phyloP scores from a whole-genome alignment of 2,329 filamentous ascomycete genomes.

The Thelonectria olida region DNA sequence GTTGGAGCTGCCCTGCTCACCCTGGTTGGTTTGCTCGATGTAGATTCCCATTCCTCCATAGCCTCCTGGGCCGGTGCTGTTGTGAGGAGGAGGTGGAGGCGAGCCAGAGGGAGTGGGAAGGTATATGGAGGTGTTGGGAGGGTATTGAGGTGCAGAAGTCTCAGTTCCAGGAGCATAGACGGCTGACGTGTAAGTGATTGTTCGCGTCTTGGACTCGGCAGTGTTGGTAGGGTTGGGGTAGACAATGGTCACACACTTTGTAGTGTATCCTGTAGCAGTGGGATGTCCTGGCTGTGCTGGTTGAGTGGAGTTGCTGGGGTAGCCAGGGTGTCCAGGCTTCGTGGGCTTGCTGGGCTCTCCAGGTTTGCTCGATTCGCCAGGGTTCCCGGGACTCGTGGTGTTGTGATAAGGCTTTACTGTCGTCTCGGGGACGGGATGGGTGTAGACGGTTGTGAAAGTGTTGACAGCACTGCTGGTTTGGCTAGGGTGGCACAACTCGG shows the following conservation, averaged over 20 bases:
- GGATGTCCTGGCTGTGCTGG: constrained; percentile 24
- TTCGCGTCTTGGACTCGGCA: constrained; percentile 36
- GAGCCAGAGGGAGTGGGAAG: constrained; percentile 29
- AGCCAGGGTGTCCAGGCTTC: constrained; percentile 18
- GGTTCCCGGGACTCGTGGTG: constrained; percentile 26
- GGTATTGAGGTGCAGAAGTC: constrained; percentile 15
- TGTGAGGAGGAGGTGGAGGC: constrained; percentile 22
- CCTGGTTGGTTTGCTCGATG: constrained; percentile 1
- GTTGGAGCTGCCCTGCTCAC: constrained; percentile 8
- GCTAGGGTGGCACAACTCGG: constrained; percentile 46
- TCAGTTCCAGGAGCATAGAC: constrained; percentile 19
- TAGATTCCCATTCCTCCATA: not conserved
- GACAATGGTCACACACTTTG: constrained; percentile 38
- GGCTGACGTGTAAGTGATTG: constrained; percentile 38
- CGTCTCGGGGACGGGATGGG: constrained; percentile 20
- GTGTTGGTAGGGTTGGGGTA: constrained; percentile 38
- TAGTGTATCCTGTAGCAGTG: constrained; percentile 30
- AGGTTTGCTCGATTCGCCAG: constrained; percentile 12
- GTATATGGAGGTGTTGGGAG: constrained; percentile 31
- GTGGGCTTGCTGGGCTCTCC: constrained; percentile 8
- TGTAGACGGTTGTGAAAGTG: constrained; percentile 36
- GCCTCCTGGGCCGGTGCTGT: constrained; percentile 29
- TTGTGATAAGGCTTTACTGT: constrained; percentile 19
- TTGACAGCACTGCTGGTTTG: constrained; percentile 28
- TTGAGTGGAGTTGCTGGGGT: constrained; percentile 13